Percentiles rank a stretch among this genome's conserved stretches.
Evolutionary conservation across 192 early-diverging fungal genomes (phyloP).

Genomic region (Podila minutissima): DNA sequence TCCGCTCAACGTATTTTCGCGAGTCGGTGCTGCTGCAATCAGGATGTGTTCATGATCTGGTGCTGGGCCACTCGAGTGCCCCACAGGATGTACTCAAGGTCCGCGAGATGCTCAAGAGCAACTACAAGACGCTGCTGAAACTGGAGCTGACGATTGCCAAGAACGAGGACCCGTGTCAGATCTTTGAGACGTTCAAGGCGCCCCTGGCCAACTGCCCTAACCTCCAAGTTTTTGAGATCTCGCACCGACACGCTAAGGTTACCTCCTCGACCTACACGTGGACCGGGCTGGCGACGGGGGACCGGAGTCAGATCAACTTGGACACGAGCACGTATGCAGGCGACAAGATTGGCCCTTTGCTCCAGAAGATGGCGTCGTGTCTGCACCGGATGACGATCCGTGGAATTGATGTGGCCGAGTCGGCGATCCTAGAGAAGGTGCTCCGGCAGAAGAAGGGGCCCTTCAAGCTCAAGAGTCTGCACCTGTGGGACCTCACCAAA

Average conservation of each 20-base stretch:
- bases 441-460: slow-evolving; percentile 31
- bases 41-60: neutral
- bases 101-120: slow-evolving; percentile 20
- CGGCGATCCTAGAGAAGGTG: slow-evolving; percentile 17
- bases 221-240: slow-evolving; percentile 9
- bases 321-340: slow-evolving; percentile 8
- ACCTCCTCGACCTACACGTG: slow-evolving; percentile 10
- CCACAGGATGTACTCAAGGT: slow-evolving; percentile 14
- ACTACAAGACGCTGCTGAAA: slow-evolving; percentile 6
- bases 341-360: slow-evolving; percentile 20
- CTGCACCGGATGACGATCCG: neutral
- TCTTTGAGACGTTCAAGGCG: slow-evolving; percentile 27
- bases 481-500: slow-evolving; percentile 6
- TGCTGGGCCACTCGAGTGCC: neutral
- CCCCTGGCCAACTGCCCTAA: slow-evolving; percentile 20
- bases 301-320: slow-evolving; percentile 14
- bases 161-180: slow-evolving; percentile 36
- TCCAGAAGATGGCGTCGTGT: slow-evolving; percentile 26
- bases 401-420: slow-evolving; percentile 5
- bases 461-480: slow-evolving; percentile 10
- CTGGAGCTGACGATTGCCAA: slow-evolving; percentile 11
- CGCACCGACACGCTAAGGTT: slow-evolving; percentile 1
- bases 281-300: neutral
- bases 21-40: neutral
- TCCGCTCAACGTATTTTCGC: neutral